These are phyloP conservation scores for Globisporangium iwayamae DNA, from an alignment of 352 stramenopile species.

Conservation along the genomic window DNA sequence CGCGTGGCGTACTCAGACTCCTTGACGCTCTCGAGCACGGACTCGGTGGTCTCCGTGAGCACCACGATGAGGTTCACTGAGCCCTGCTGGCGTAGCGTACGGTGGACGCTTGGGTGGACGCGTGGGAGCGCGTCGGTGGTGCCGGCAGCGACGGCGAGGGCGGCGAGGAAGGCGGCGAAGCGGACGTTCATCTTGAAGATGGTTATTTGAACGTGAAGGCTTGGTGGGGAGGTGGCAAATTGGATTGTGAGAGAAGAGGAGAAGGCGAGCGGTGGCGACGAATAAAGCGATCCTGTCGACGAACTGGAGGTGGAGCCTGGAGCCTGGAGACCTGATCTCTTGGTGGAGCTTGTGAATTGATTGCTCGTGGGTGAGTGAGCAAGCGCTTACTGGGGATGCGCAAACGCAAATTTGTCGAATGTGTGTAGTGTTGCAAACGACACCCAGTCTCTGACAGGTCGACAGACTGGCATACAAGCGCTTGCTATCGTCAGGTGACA, in stretches of 20 bases:
- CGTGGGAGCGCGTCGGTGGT: not conserved
- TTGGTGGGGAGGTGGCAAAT: not conserved
- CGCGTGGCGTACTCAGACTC: conserved; percentile 16
- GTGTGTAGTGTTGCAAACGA: not conserved
- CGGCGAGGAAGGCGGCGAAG: not conserved
- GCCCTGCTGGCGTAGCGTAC: conserved; percentile 23
- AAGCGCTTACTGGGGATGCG: not conserved
- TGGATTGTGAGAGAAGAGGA: not conserved
- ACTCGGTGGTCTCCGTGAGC: conserved; percentile 21
- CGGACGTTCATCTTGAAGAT: not conserved
- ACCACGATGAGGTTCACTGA: conserved; percentile 35
- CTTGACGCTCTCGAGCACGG: conserved; percentile 16
- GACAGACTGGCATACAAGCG: not conserved
- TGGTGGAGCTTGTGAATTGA: too few relatives aligned
- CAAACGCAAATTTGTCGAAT: not conserved
- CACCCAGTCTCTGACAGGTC: not conserved
- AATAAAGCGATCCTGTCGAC: not conserved
- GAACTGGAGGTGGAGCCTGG: too few relatives aligned
- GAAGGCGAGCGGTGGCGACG: not conserved
- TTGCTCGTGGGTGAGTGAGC: not conserved
- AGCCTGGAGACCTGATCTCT: too few relatives aligned
- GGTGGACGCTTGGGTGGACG: conserved; percentile 21
- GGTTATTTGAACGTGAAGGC: not conserved
- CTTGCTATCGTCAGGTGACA: not conserved
- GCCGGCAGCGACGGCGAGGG: not conserved